These are phyloP conservation scores for Ramicandelaber brevisporus DNA, from an alignment of 192 early-diverging fungal species.

Conservation along the genomic window DNA sequence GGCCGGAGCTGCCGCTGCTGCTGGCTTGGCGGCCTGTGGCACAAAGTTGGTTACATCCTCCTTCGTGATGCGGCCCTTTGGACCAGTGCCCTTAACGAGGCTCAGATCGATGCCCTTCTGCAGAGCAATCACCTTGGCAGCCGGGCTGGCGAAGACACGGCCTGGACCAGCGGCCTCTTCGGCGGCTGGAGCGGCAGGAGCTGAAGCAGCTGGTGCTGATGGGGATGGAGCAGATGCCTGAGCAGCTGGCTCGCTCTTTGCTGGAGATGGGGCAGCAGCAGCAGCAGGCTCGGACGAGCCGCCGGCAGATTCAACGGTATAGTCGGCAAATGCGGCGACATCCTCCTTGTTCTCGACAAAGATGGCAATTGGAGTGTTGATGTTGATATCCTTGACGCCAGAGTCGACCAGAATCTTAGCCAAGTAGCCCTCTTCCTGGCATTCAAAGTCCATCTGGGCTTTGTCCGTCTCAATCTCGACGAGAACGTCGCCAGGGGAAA, in stretches of 20 bases:
- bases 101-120: slow-evolving; percentile 56
- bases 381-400: slow-evolving; percentile 70
- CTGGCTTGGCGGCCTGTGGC: slow-evolving; percentile 4
- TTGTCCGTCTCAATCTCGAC: slow-evolving; percentile 96
- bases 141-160: slow-evolving; percentile 60
- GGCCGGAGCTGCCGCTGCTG: slow-evolving; percentile 10
- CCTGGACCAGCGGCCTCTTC: slow-evolving; percentile 10
- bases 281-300: slow-evolving; percentile 5
- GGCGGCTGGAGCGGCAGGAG: slow-evolving; percentile 7
- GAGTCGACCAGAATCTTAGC: slow-evolving; percentile 72
- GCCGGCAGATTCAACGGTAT: slow-evolving; percentile 24
- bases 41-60: slow-evolving; percentile 51
- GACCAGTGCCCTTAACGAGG: slow-evolving; percentile 63
- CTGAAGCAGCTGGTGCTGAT: slow-evolving; percentile 5
- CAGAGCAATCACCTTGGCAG: slow-evolving; percentile 66
- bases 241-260: slow-evolving; percentile 7
- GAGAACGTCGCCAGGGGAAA: slow-evolving; percentile 74
- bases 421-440: slow-evolving; percentile 83
- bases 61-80: slow-evolving; percentile 74
- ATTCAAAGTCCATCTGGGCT: slow-evolving; percentile 97
- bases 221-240: not conserved
- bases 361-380: slow-evolving; percentile 72
- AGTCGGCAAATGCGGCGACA: slow-evolving; percentile 69
- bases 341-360: slow-evolving; percentile 76
- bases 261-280: slow-evolving; percentile 10